A percentile compares a stretch with the other conserved stretches of the same genome.
These are phyloP conservation scores for Clarireedia monteithiana DNA, from an alignment of 2,329 filamentous ascomycete genomes.

Conservation along the genomic window DNA sequence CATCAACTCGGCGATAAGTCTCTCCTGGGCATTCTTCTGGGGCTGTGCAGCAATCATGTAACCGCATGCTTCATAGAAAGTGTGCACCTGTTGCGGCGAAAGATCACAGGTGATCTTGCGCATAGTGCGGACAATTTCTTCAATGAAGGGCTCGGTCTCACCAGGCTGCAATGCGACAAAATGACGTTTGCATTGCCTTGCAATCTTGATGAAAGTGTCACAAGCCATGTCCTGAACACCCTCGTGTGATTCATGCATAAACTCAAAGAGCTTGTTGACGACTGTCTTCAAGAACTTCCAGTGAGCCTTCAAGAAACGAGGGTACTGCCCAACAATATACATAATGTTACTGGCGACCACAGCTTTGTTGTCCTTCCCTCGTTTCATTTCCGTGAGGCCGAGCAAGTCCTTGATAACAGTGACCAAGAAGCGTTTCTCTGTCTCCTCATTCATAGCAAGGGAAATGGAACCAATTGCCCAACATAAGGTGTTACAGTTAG, in stretches of 20 bases:
- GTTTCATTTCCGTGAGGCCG: conserved; percentile 97
- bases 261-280: conserved; percentile 98
- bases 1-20: conserved; percentile 88
- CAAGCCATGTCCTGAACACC: conserved; percentile 99
- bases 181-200: conserved; percentile 93
- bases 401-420: conserved; percentile 98
- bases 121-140: conserved; percentile 95
- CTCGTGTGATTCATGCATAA: conserved; percentile 99
- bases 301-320: conserved; percentile 94
- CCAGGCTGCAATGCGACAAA: conserved; percentile 94
- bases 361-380: conserved; percentile 98
- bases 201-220: conserved; percentile 99
- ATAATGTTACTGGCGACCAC: conserved; percentile 99
- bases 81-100: conserved; percentile 94
- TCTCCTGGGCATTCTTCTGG: conserved; percentile 88
- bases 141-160: conserved; percentile 92
- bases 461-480: conserved; percentile 99
- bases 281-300: conserved; percentile 99
- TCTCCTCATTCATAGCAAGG: conserved; percentile 98
- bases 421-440: conserved; percentile 95
- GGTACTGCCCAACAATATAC: conserved; percentile 99
- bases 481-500: conserved; percentile 98
- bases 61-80: conserved; percentile 96
- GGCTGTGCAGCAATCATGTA: conserved; percentile 99
- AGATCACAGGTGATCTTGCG: conserved; percentile 93